phyloP scores from a whole-genome alignment of 768 basidiomycete species.

The Termitomyces sp. region DNA sequence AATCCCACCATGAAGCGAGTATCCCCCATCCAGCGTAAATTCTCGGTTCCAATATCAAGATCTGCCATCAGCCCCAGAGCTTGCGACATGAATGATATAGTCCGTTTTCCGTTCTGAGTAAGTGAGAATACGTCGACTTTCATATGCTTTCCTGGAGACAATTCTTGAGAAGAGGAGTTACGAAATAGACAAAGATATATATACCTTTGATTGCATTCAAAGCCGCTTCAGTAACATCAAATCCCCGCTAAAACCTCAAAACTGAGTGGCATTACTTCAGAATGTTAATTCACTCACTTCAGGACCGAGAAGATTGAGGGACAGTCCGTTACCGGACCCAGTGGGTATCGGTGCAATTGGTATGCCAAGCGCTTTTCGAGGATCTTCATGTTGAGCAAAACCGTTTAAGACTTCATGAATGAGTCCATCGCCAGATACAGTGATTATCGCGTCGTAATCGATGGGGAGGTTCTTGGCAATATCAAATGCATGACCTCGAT shows the following conservation, averaged over 20 bases:
- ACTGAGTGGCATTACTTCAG: not conserved
- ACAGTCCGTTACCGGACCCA: constrained; percentile 75
- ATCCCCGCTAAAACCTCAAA: constrained; percentile 43
- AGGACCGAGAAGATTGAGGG: constrained; percentile 69
- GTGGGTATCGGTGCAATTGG: constrained; percentile 79
- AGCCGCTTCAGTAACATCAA: constrained; percentile 66
- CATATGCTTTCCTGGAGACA: constrained; percentile 56
- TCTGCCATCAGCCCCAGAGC: constrained; percentile 83
- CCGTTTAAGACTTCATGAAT: constrained; percentile 84
- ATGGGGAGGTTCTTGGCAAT: constrained; percentile 52
- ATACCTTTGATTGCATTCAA: constrained; percentile 79
- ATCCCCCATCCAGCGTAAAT: constrained; percentile 85
- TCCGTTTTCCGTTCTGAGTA: constrained; percentile 56
- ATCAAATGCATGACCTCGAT: constrained; percentile 58
- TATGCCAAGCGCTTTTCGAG: constrained; percentile 53
- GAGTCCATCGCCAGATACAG: constrained; percentile 81
- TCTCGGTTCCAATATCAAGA: constrained; percentile 76
- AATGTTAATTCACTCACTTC: constrained; percentile 33
- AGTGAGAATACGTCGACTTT: constrained; percentile 73
- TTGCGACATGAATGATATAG: constrained; percentile 81
- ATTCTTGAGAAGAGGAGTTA: not conserved
- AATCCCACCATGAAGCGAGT: constrained; percentile 71
- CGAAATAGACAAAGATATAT: not conserved
- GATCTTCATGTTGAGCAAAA: constrained; percentile 58
- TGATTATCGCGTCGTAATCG: constrained; percentile 64